Conservation (phyloP, 1,139 yeast species). For the Blastobotrys ciferrii region DNA sequence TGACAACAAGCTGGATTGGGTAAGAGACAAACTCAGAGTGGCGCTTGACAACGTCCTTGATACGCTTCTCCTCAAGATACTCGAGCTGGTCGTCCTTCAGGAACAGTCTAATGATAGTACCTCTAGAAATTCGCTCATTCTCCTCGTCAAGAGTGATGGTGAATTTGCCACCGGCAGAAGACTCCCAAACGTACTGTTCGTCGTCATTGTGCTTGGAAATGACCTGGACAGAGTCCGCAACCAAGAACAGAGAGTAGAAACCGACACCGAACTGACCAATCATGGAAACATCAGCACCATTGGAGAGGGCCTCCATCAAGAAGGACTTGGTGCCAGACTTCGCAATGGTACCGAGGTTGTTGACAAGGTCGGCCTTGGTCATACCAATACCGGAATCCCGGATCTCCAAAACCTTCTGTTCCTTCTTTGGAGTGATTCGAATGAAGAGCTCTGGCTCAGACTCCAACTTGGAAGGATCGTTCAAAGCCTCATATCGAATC, state of each 20-base stretch:
- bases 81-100: conserved; percentile 98
- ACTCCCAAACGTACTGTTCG: conserved; percentile 99
- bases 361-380: conserved; percentile 98
- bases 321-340: conserved; percentile 99
- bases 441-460: conserved; percentile 95
- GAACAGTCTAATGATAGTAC: conserved; percentile 93
- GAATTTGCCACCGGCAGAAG: conserved; percentile 99
- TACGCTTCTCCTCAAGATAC: conserved; percentile 98
- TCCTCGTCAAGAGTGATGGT: conserved; percentile 86
- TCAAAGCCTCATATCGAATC: conserved; percentile 93
- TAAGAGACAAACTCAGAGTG: conserved; percentile 99
- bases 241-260: conserved; percentile 99
- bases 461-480: conserved; percentile 89
- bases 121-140: conserved; percentile 87
- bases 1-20: conserved; percentile 97
- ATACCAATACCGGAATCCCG: conserved; percentile 99
- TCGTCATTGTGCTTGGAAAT: conserved; percentile 98
- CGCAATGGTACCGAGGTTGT: conserved; percentile 99
- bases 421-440: conserved; percentile 96
- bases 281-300: conserved; percentile 99
- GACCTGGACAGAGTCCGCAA: conserved; percentile 98
- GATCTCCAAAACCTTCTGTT: conserved; percentile 88
- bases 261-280: conserved; percentile 99
- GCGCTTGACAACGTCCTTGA: conserved; percentile 98
- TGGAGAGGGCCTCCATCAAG: conserved; percentile 94